A percentile compares a stretch with the other conserved stretches of the same genome.
phyloP scores from a whole-genome alignment of 2,329 filamentous ascomycete genomes.

The Fusarium coicis region DNA sequence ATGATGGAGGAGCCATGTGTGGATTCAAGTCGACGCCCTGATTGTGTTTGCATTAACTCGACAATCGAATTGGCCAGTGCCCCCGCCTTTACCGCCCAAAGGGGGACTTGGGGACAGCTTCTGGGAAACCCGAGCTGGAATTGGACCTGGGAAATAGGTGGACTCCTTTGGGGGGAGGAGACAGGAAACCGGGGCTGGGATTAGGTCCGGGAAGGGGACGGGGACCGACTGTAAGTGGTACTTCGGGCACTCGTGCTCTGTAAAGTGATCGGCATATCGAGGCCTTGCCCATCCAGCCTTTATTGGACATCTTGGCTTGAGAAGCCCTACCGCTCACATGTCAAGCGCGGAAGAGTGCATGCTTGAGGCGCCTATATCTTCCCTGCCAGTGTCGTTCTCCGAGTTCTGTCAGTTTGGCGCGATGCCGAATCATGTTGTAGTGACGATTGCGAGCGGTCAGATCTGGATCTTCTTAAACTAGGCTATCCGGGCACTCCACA shows the following conservation, averaged over 20 bases:
- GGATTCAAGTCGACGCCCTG: constrained; percentile 45
- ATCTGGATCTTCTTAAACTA: constrained; percentile 28
- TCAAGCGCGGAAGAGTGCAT: constrained; percentile 41
- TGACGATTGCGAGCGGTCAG: constrained; percentile 24
- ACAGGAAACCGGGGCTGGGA: constrained; percentile 29
- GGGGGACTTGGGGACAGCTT: constrained; percentile 31
- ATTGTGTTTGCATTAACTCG: constrained; percentile 43
- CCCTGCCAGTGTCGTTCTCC: constrained; percentile 7
- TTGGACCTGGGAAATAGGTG: constrained; percentile 36
- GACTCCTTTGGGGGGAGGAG: constrained; percentile 30
- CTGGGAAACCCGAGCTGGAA: constrained; percentile 30
- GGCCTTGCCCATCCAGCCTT: constrained; percentile 28
- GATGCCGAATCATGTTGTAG: constrained; percentile 32
- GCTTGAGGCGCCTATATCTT: constrained; percentile 31
- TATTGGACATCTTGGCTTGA: constrained; percentile 39
- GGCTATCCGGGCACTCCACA: constrained; percentile 1
- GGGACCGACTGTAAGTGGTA: constrained; percentile 34
- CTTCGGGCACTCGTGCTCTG: constrained; percentile 35
- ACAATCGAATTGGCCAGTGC: constrained; percentile 35
- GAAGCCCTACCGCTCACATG: constrained; percentile 45
- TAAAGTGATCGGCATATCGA: constrained; percentile 41
- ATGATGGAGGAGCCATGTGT: constrained; percentile 41
- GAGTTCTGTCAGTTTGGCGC: constrained; percentile 33
- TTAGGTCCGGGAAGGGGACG: constrained; percentile 24
- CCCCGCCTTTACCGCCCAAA: constrained; percentile 45